phyloP scores from a whole-genome alignment of 2,329 filamentous ascomycete species.

The Aureobasidium namibiae region DNA sequence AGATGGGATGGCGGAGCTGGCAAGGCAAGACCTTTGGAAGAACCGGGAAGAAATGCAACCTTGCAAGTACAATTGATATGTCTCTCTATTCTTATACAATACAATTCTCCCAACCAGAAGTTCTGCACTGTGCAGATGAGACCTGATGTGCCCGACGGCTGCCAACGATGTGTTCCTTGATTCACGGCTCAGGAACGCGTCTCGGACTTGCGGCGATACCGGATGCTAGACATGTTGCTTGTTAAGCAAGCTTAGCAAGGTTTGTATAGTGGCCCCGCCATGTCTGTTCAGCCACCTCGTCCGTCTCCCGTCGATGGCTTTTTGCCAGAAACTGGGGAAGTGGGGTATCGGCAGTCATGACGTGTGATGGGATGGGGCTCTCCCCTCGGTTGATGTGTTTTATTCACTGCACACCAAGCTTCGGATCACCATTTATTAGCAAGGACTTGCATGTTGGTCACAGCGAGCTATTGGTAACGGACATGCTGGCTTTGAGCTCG shows the following conservation, averaged over 20 bases:
- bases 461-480: not conserved
- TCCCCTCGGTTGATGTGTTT: not conserved
- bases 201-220: not conserved
- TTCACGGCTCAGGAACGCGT: not conserved
- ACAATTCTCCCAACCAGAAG: not conserved
- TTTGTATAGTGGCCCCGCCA: constrained; percentile 4
- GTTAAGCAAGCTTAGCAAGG: not conserved
- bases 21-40: not conserved
- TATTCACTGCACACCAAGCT: not conserved
- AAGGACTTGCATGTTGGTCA: not conserved
- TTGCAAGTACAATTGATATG: not conserved
- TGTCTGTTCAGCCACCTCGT: not conserved
- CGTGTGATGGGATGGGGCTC: not conserved
- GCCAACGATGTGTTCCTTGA: not conserved
- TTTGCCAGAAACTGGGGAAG: constrained; percentile 4
- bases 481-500: not conserved
- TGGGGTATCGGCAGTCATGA: not conserved
- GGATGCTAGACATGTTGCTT: not conserved
- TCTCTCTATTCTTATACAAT: not conserved
- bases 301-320: not conserved
- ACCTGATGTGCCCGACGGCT: not conserved
- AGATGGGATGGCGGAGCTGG: not conserved
- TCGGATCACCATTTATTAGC: not conserved
- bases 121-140: not conserved
- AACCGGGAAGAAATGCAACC: not conserved